phyloP scores from a whole-genome alignment of 768 basidiomycete genomes.

The Hygrophoropsis aurantiaca region DNA sequence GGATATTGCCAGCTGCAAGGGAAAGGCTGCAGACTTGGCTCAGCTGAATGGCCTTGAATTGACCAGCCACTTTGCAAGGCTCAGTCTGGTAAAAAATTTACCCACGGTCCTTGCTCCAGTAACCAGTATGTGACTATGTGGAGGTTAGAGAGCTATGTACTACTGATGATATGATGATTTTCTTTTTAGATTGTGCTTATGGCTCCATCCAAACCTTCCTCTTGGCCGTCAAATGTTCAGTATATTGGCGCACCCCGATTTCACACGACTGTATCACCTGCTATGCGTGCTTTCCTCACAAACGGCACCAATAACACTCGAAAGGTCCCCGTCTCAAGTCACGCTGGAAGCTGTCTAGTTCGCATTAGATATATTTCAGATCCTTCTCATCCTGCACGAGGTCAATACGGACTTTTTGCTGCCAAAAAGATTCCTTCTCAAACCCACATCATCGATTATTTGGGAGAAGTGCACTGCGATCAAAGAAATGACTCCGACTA shows the following conservation, averaged over 20 bases:
- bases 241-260: constrained; percentile 54
- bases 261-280: constrained; percentile 55
- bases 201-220: constrained; percentile 27
- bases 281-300: constrained; percentile 40
- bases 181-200: no score
- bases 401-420: constrained; percentile 83
- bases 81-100: constrained; percentile 15
- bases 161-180: no score
- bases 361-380: constrained; percentile 57
- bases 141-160: no score
- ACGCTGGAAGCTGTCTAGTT: constrained; percentile 36
- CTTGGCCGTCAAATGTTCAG: constrained; percentile 55
- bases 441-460: constrained; percentile 75
- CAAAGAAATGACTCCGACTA: constrained; percentile 77
- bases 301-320: constrained; percentile 16
- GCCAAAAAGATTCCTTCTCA: constrained; percentile 64
- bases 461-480: constrained; percentile 83
- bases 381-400: constrained; percentile 68
- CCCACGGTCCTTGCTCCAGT: constrained; percentile 29
- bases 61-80: neutral
- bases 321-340: constrained; percentile 1
- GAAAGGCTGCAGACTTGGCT: neutral
- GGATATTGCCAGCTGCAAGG: neutral
- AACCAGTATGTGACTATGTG: no score
- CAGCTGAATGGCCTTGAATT: no score